Evolutionary conservation across 148 eudicot genomes (phyloP), one percentile per base, ranked within the genome.

Genomic region (Rhododendron vialii): DNA sequence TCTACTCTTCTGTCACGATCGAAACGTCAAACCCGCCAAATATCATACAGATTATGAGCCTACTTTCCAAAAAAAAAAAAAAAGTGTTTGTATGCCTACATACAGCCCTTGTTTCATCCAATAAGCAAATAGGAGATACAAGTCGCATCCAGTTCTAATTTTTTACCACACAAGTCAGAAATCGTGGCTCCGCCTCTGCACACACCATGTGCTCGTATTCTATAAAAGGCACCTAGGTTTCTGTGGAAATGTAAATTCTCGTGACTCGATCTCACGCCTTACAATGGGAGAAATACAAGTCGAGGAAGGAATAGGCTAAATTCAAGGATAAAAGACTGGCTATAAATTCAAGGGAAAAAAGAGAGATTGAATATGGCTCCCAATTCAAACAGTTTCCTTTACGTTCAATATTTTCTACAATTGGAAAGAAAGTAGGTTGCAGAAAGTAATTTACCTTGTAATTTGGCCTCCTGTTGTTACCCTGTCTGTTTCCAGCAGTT

Each of bases 401-500:
- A 7, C 41, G 28, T n/a, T 38, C 69, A 26, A 74, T 15, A 3
- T 28, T 43, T 59, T 18, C 26, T 17, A 55, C 1, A 20, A 10
- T 43, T 26, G 28, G 30, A 9, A 45, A 26, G 17, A 53, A 57
- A 22, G 4, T 22, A 48, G 14, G 47, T 33, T 81, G 76, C 28
- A 28, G 51, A 50, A 24, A 26, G 28, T 36, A 59, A 47, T 3
- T 76, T 38, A 11, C 83, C 85, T 15, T n/a, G 53, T 28, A 41
- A 50, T 78, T 71, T 86, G 82, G 79, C 50, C 15, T 41, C 48
- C 71, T 84, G 57, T 84, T 73, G 90, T 85, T 87, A 85, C 75
- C 63, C 50, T 75, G 87, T 89, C 89, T 7, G 51, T 63, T 82
- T 86, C 84, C 26, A 69, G 85, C 80, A 71, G 91, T 84, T 87